phyloP scores from a whole-genome alignment of 495 filamentous ascomycete genomes.

The Cladorrhinum samala region DNA sequence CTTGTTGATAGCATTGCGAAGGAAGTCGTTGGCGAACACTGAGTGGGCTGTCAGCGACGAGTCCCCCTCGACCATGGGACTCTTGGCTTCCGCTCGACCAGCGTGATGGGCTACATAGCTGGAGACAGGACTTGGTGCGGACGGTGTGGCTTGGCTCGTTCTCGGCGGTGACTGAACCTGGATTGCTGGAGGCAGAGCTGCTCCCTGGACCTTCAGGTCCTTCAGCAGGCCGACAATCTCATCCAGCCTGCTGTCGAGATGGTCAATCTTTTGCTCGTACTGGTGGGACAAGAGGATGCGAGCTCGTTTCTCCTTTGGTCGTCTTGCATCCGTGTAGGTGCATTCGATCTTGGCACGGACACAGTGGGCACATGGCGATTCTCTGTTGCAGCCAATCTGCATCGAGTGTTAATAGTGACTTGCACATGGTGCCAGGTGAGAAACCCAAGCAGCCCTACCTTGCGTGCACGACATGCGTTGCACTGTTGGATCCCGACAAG shows the following conservation, averaged over 20 bases:
- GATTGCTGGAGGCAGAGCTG: background rate
- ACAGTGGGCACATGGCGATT: constrained; percentile 20
- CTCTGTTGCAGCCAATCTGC: constrained; percentile 50
- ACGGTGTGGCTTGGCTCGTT: background rate
- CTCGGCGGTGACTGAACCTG: constrained; percentile 5
- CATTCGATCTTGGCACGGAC: constrained; percentile 21
- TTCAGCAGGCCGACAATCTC: constrained; percentile 47
- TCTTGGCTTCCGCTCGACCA: background rate
- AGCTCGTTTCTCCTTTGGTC: constrained; percentile 14
- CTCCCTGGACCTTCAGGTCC: constrained; percentile 19
- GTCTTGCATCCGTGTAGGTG: constrained; percentile 5
- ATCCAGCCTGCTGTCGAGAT: constrained; percentile 55
- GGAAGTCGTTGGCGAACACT: constrained; percentile 53
- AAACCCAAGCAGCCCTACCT: no score
- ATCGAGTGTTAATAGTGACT: no score
- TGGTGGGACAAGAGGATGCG: constrained; percentile 20
- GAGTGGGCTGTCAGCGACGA: constrained; percentile 56
- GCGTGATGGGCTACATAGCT: background rate
- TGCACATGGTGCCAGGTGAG: no score
- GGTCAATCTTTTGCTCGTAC: constrained; percentile 58
- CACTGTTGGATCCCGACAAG: constrained; percentile 9
- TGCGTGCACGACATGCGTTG: constrained; percentile 18
- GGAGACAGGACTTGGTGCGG: background rate
- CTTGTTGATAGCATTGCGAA: constrained; percentile 47
- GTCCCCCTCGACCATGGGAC: constrained; percentile 48